Evolutionary conservation across 2,329 filamentous ascomycete genomes (phyloP).

Genomic region (Aspergillus novoparasiticus): DNA sequence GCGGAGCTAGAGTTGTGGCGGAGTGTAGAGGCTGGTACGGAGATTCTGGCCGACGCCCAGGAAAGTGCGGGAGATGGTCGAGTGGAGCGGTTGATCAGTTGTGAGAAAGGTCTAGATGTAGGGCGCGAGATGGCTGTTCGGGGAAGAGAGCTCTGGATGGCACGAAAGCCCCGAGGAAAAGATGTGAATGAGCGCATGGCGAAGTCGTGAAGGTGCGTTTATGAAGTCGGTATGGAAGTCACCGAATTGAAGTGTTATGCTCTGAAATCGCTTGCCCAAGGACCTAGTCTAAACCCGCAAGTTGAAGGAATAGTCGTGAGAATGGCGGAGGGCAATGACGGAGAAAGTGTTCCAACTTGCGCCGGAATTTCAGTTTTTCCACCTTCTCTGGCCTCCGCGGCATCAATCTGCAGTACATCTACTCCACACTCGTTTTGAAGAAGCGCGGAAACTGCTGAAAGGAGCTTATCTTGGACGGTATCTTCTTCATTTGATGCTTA

Average conservation of each 20-base stretch:
- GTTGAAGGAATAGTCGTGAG: neutral
- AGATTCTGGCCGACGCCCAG: neutral
- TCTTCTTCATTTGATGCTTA: neutral
- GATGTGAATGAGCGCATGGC: constrained; percentile 24
- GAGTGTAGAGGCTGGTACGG: constrained; percentile 12
- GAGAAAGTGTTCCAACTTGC: constrained; percentile 22
- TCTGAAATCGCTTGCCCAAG: neutral
- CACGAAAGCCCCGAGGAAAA: constrained; percentile 27
- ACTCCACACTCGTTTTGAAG: neutral
- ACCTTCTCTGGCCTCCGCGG: constrained; percentile 24
- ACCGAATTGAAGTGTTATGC: neutral
- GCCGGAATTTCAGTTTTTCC: constrained; percentile 32
- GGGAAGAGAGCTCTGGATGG: constrained; percentile 17
- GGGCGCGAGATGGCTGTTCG: constrained; percentile 18
- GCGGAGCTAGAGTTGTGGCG: constrained; percentile 34
- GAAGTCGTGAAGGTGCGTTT: neutral
- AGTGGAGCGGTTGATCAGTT: constrained; percentile 19
- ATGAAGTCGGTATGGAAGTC: neutral
- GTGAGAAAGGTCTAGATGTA: constrained; percentile 25
- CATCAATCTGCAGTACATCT: neutral
- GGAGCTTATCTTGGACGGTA: neutral
- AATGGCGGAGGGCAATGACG: constrained; percentile 5
- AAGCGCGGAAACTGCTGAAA: neutral
- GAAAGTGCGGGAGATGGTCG: constrained; percentile 10
- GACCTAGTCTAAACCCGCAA: neutral